These are phyloP conservation scores for Fusarium setosum DNA, from an alignment of 2,329 filamentous ascomycete species.

Conservation along the genomic window DNA sequence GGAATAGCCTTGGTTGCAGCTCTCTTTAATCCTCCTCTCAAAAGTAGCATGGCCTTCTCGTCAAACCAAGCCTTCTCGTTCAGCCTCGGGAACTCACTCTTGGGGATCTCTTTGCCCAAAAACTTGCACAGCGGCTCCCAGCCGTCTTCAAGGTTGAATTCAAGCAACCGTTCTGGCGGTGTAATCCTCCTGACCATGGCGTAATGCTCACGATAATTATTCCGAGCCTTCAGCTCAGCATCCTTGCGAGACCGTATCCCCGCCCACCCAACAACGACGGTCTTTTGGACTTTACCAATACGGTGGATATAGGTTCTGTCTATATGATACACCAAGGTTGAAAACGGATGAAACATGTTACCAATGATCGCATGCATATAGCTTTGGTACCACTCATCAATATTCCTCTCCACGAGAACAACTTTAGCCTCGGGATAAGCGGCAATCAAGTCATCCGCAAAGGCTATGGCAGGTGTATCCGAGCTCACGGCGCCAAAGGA, in stretches of 20 bases:
- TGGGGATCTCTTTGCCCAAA: constrained; percentile 47
- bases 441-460: constrained; percentile 8
- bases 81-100: constrained; percentile 33
- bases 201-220: constrained; percentile 14
- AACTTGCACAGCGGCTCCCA: constrained; percentile 53
- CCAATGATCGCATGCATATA: constrained; percentile 16
- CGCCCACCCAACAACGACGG: constrained; percentile 7
- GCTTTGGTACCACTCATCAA: constrained; percentile 13
- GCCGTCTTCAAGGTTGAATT: constrained; percentile 49
- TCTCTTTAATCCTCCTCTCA: not conserved
- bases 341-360: constrained; percentile 5
- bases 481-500: constrained; percentile 48
- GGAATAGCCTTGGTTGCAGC: not conserved
- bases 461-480: constrained; percentile 51
- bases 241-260: constrained; percentile 1
- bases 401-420: constrained; percentile 7
- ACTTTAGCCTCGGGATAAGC: constrained; percentile 20
- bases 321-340: constrained; percentile 2
- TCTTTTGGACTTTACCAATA: constrained; percentile 7
- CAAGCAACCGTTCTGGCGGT: constrained; percentile 29
- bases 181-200: not conserved
- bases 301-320: not conserved
- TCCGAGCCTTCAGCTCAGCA: not conserved
- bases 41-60: not conserved
- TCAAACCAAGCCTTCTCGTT: constrained; percentile 44